phyloP scores from a whole-genome alignment of 306 rosid species.

The Sindora glabra region DNA sequence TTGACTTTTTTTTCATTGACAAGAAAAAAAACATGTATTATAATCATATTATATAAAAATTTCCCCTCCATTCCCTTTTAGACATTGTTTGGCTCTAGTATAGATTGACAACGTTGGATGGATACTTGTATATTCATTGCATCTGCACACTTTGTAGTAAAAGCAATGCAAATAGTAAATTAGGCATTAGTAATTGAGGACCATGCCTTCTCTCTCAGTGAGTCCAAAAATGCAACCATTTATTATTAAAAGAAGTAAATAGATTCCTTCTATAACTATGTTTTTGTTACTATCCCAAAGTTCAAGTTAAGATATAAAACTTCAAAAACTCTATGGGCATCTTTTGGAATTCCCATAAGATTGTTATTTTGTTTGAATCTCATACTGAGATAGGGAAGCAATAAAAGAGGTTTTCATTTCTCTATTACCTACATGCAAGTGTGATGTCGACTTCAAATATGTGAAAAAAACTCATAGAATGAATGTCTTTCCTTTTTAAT shows the following conservation, averaged over 20 bases:
- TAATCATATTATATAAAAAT: too few species aligned
- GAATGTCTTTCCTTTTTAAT: slow-evolving; percentile 19
- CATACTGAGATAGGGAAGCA: not conserved
- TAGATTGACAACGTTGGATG: too few species aligned
- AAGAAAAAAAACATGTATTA: too few species aligned
- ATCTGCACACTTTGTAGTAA: too few species aligned
- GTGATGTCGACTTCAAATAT: slow-evolving; percentile 33
- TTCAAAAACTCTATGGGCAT: slow-evolving; percentile 4
- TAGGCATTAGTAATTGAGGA: too few species aligned
- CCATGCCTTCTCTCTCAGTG: too few species aligned
- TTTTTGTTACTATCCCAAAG: slow-evolving; percentile 4
- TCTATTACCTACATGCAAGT: slow-evolving; percentile 11
- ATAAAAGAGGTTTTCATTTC: slow-evolving; percentile 9
- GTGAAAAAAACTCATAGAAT: slow-evolving; percentile 43
- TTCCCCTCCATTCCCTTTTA: too few species aligned
- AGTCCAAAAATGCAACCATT: too few species aligned
- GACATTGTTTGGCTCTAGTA: too few species aligned
- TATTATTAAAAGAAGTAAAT: not conserved
- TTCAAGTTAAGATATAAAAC: slow-evolving; percentile 2
- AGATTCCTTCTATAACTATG: not conserved
- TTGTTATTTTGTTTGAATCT: not conserved
- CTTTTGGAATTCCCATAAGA: slow-evolving; percentile 22
- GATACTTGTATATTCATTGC: too few species aligned
- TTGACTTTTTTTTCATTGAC: too few species aligned
- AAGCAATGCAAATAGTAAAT: too few species aligned